Percentiles rank a stretch among this genome's conserved stretches.
phyloP scores from a whole-genome alignment of 768 basidiomycete genomes.

The Dentipellis fragilis region DNA sequence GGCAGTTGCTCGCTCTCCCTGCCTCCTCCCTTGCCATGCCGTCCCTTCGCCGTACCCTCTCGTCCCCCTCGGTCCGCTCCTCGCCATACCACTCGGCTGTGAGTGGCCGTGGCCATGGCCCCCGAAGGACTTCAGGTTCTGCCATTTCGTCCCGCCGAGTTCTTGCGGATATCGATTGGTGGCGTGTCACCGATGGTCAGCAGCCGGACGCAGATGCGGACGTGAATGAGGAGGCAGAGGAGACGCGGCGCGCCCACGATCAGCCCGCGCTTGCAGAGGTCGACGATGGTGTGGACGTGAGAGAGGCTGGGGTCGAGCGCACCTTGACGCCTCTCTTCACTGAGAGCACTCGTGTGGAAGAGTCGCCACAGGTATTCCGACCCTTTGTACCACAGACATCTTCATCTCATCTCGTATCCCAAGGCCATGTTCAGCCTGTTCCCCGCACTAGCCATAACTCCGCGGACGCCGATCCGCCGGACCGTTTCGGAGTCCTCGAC shows the following conservation, averaged over 20 bases:
- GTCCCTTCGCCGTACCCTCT: slow-evolving; percentile 71
- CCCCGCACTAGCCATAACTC: slow-evolving; percentile 2
- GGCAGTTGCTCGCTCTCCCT: slow-evolving; percentile 14
- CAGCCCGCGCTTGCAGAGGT: slow-evolving; percentile 8
- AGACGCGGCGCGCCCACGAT: slow-evolving; percentile 8
- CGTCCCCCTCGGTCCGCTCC: slow-evolving; percentile 57
- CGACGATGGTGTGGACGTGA: slow-evolving; percentile 1
- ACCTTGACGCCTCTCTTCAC: slow-evolving; percentile 32
- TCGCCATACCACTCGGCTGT: slow-evolving; percentile 52
- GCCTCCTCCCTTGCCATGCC: slow-evolving; percentile 42
- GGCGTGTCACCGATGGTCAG: slow-evolving; percentile 71
- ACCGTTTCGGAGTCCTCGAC: slow-evolving; percentile 10
- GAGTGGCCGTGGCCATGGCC: slow-evolving; percentile 16
- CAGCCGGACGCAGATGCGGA: slow-evolving; percentile 29
- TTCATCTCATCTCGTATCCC: background rate
- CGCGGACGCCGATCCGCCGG: slow-evolving; percentile 23
- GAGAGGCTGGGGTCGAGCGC: slow-evolving; percentile 16
- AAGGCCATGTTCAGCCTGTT: background rate
- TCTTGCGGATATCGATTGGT: slow-evolving; percentile 84
- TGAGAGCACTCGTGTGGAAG: slow-evolving; percentile 23
- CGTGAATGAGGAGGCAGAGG: slow-evolving; percentile 27
- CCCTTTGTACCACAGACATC: background rate
- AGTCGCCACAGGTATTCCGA: slow-evolving; percentile 11
- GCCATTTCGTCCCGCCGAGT: slow-evolving; percentile 57
- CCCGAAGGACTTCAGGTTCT: slow-evolving; percentile 59